phyloP scores from a whole-genome alignment of 148 eudicot species.

The Dianthus caryophyllus region DNA sequence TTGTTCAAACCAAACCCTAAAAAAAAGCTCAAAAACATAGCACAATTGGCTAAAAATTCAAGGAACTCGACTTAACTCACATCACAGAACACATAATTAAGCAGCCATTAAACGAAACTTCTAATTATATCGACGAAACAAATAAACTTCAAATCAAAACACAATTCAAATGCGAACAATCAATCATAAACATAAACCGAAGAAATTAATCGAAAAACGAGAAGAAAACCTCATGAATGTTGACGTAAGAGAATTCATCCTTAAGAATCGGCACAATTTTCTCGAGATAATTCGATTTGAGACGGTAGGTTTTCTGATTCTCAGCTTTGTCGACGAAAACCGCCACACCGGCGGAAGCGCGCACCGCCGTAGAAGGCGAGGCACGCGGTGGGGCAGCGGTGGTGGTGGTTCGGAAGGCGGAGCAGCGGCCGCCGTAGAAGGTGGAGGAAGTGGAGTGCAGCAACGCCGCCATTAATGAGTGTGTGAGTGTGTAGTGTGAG shows the following conservation, averaged over 20 bases:
- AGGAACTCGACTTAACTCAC: too few species aligned
- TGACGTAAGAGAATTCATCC: slow-evolving; percentile 78
- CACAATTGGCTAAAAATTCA: too few species aligned
- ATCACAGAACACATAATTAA: too few species aligned
- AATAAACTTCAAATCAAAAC: too few species aligned
- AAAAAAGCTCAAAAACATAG: too few species aligned
- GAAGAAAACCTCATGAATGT: slow-evolving; percentile 67
- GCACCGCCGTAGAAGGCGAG: slow-evolving; percentile 31
- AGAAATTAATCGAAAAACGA: too few species aligned
- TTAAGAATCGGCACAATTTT: slow-evolving; percentile 72
- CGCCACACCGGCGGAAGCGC: slow-evolving; percentile 40
- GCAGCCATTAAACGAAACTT: too few species aligned
- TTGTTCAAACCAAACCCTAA: too few species aligned
- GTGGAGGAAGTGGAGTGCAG: slow-evolving; percentile 58
- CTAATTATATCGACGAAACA: too few species aligned
- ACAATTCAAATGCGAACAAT: too few species aligned
- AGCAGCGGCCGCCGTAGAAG: slow-evolving; percentile 45
- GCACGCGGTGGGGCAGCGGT: slow-evolving; percentile 5
- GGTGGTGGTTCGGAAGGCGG: slow-evolving; percentile 26
- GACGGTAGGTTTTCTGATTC: slow-evolving; percentile 51
- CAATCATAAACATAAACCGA: too few species aligned
- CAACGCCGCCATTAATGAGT: slow-evolving; percentile 49
- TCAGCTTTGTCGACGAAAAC: slow-evolving; percentile 71
- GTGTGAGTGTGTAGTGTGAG: background rate
- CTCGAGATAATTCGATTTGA: slow-evolving; percentile 55